phyloP scores from a whole-genome alignment of 2,329 filamentous ascomycete genomes.

The Penicillium expansum region DNA sequence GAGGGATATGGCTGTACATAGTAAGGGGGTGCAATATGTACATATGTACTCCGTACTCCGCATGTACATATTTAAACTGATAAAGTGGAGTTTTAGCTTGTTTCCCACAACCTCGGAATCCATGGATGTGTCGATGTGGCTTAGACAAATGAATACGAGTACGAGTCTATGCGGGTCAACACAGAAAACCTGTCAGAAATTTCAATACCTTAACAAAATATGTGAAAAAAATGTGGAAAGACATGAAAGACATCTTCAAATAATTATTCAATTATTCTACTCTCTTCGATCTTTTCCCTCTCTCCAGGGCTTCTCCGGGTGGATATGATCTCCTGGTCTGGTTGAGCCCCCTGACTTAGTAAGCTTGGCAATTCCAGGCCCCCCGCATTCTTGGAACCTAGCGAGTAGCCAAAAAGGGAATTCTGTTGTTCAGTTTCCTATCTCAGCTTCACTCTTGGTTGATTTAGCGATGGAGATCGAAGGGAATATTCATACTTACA shows the following conservation, averaged over 20 bases:
- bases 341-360: not conserved
- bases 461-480: constrained; percentile 5
- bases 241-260: not conserved
- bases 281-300: not conserved
- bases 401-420: not conserved
- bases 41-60: too few relatives aligned
- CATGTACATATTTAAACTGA: too few relatives aligned
- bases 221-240: too few relatives aligned
- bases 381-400: not conserved
- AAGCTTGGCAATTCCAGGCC: not conserved
- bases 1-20: not conserved
- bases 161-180: not conserved
- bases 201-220: not conserved
- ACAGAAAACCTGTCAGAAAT: not conserved
- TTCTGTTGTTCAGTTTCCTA: constrained; percentile 9
- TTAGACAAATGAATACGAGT: not conserved
- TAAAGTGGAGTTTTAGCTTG: too few relatives aligned
- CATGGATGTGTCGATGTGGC: too few relatives aligned
- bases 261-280: not conserved
- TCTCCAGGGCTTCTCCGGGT: too few relatives aligned
- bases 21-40: not conserved
- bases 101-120: too few relatives aligned
- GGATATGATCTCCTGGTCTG: not conserved
- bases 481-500: constrained; percentile 6
- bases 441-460: not conserved